Conservation (phyloP, 768 basidiomycete species). For the Rhodocollybia butyracea region DNA sequence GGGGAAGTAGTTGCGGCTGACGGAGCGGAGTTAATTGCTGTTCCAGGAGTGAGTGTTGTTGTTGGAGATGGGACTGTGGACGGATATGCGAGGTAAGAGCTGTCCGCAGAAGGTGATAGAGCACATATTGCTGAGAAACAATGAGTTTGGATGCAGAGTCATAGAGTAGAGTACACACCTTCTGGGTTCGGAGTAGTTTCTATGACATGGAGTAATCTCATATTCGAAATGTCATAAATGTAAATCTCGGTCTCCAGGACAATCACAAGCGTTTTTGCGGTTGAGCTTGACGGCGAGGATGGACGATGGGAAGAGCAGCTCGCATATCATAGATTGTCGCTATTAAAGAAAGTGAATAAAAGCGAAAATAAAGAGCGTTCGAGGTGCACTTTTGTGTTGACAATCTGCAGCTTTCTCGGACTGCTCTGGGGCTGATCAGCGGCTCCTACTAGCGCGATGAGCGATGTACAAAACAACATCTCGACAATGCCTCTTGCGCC, state of each 20-base stretch:
- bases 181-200: conserved; percentile 96
- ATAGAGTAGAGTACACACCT: conserved; percentile 44
- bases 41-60: conserved; percentile 45
- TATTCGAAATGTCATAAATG: conserved; percentile 98
- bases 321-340: conserved; percentile 99
- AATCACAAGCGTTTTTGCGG: conserved; percentile 92
- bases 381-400: conserved; percentile 88
- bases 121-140: conserved; percentile 80
- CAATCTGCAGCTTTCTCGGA: conserved; percentile 93
- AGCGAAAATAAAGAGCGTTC: not conserved
- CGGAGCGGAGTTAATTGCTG: conserved; percentile 21
- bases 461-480: conserved; percentile 98
- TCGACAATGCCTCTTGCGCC: conserved; percentile 96
- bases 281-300: conserved; percentile 98
- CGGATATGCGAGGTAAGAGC: conserved; percentile 94
- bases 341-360: conserved; percentile 27
- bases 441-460: conserved; percentile 95
- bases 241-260: conserved; percentile 98
- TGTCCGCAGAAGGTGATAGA: conserved; percentile 89
- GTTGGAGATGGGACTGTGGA: conserved; percentile 87
- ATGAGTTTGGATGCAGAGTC: not conserved
- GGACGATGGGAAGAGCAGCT: conserved; percentile 93
- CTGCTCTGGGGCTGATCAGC: conserved; percentile 89
- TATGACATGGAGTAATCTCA: conserved; percentile 95
- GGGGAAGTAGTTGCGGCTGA: conserved; percentile 38